Base-by-base conservation (phyloP, 108 stramenopile species). In the Nitzschia putrida region DNA sequence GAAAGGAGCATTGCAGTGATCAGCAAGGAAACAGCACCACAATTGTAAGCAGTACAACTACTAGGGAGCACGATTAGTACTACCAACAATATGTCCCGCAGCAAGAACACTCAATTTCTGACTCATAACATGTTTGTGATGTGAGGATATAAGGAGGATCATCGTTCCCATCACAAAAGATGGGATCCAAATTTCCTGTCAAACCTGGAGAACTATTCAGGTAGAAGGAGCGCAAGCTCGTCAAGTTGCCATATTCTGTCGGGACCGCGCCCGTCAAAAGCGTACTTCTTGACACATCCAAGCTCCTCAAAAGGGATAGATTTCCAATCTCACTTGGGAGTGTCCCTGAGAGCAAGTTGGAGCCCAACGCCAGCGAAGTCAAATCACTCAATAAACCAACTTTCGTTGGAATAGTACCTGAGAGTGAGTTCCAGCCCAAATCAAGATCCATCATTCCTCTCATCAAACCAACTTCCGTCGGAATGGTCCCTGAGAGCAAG, bases 381-480 rank as follows among this genome's bases (percentile, higher is more conserved):
- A n/a, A n/a, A n/a, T n/a, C n/a, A n/a, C n/a, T 59, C 61, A 86
- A 61, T 0, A 44, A 45, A 7, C 85, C 82, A 7, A 86, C 8
- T 66, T 84, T 78, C 38, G 76, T 64, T 18, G 85, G 85, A 29
- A 86, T 73, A 3, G 64, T 71, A 5, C 83, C 85, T 9, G 60
- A 66, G 43, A 86, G 71, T 47, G 67, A 59, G 53, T 82, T 84
- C 7, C 44, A 54, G 37, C 67, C 9, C 45, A 69, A 25, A 0
- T 37, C 16, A 11, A 63, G 26, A 8, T 12, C 21, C 21, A 42
- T 43, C 68, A 85, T 57, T 8, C 74, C 57, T 18, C 40, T 55
- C 51, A 82, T 38, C 51, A 50, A 13, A 41, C 77, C 81, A 38
- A 82, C 40, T 23, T 74, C 56, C 38, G 73, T 74, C 23, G 85